These are phyloP conservation scores for Lactarius pseudohatsudake DNA, from an alignment of 768 basidiomycete genomes.

Conservation along the genomic window DNA sequence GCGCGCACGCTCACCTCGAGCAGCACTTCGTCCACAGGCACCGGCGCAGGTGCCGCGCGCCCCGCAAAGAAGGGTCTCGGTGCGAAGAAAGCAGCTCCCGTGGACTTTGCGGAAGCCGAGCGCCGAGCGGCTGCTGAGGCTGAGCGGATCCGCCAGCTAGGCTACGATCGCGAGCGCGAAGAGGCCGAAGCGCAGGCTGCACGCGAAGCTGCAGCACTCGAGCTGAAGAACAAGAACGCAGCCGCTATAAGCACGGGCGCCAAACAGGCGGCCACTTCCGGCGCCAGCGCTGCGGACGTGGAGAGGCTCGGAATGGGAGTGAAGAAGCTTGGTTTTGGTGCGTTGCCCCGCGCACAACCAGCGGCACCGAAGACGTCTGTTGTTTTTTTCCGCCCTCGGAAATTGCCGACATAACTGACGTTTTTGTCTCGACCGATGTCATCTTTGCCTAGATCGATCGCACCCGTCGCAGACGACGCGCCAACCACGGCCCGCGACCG, in stretches of 20 bases:
- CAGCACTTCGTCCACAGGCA: conserved; percentile 33
- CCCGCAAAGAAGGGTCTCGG: conserved; percentile 76
- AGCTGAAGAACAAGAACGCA: conserved; percentile 37
- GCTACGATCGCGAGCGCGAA: conserved; percentile 85
- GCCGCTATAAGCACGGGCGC: conserved; percentile 37
- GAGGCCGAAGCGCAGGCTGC: conserved; percentile 76
- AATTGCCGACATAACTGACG: neutral
- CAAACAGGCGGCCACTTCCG: conserved; percentile 35
- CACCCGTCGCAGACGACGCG: conserved; percentile 50
- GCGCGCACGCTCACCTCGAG: conserved; percentile 45
- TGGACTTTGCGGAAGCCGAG: conserved; percentile 95
- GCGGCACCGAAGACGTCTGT: conserved; percentile 39
- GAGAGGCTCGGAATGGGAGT: conserved; percentile 68
- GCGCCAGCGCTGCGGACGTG: conserved; percentile 49
- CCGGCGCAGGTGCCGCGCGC: conserved; percentile 49
- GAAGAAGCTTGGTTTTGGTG: conserved; percentile 81
- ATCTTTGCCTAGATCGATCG: conserved; percentile 20
- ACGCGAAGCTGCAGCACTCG: conserved; percentile 57
- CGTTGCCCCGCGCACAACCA: conserved; percentile 63
- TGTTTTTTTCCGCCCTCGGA: neutral
- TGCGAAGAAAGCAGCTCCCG: conserved; percentile 79
- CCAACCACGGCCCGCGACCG: conserved; percentile 84
- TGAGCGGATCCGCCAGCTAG: conserved; percentile 86
- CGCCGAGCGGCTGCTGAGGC: conserved; percentile 88
- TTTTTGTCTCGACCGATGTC: neutral